Base-by-base conservation (phyloP, 768 basidiomycete species). In the Rhodocollybia butyracea region DNA sequence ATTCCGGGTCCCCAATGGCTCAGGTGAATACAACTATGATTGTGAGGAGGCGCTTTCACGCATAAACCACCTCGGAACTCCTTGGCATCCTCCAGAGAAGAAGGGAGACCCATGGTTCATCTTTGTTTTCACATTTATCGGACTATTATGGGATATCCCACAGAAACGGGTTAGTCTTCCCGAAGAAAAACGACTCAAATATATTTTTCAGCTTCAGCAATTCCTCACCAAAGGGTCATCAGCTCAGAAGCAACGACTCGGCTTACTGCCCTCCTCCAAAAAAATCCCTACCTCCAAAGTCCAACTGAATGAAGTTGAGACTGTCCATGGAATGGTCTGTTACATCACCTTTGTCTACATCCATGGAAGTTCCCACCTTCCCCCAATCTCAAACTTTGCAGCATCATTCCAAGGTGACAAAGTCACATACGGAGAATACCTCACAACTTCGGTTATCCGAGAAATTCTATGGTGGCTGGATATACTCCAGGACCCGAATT, bases 91-190 rank as follows among this genome's bases (percentile, higher is more conserved):
- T n/a, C n/a, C n/a, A n/a, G n/a, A n/a, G n/a, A n/a, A n/a, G n/a
- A n/a, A n/a, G n/a, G 65, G 67, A 0, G 55, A 38, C 5, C 45
- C 61, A 4, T 45, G 59, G 10, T 74, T 73, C 42, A 31, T 21
- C 0, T 48, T 34, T 17, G 27, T 29, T 2, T 63, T 62, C 5
- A 61, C 47, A 1, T 75, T 69, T 54, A 66, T 73, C 12, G 71
- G 73, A 3, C 69, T 75, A 53, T 48, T 58, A 0, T 76, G 73
- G 74, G 60, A 72, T 53, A 50, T 76, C 10, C 40, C 34, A 1
- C 3, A 30, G 0, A 60, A 60, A 11, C 53, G 36, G 0, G 71
- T 76, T 2, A 59, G 60, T 3, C 63, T 76, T 8, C 70, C 70
- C 0, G 63, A 68, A 17, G 38, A 46, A 15, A 75, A 74, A 38